phyloP scores from a whole-genome alignment of 345 rosid genomes.

The Aurinia saxatilis region DNA sequence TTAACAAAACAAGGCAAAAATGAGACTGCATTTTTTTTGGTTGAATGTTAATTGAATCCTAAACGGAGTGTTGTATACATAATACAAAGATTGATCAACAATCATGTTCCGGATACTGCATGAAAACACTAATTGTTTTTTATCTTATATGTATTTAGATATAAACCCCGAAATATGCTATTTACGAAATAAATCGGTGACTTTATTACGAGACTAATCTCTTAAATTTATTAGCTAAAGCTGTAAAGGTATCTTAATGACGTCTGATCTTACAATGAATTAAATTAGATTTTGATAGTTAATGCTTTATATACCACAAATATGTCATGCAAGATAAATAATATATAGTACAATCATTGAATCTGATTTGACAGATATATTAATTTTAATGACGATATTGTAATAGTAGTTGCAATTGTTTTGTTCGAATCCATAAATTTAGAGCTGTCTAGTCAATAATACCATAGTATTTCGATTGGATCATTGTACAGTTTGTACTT shows the following conservation, averaged over 20 bases:
- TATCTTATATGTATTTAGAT: too few species aligned
- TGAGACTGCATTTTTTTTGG: too few species aligned
- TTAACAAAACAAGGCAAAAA: too few species aligned
- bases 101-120: too few species aligned
- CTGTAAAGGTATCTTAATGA: background rate
- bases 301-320: background rate
- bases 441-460: conserved; percentile 14
- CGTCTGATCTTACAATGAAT: background rate
- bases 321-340: background rate
- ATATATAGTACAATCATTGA: background rate
- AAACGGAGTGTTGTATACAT: too few species aligned
- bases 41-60: too few species aligned
- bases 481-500: background rate
- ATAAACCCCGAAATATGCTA: background rate
- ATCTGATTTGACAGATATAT: background rate
- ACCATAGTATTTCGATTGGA: conserved; percentile 3
- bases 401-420: background rate
- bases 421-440: conserved; percentile 1
- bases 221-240: background rate
- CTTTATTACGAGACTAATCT: background rate
- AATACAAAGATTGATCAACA: too few species aligned
- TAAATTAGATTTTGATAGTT: background rate
- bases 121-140: too few species aligned
- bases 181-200: background rate
- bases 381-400: conserved; percentile 1